phyloP scores from a whole-genome alignment of 106 monocot species.

The Amphibolis antarctica region DNA sequence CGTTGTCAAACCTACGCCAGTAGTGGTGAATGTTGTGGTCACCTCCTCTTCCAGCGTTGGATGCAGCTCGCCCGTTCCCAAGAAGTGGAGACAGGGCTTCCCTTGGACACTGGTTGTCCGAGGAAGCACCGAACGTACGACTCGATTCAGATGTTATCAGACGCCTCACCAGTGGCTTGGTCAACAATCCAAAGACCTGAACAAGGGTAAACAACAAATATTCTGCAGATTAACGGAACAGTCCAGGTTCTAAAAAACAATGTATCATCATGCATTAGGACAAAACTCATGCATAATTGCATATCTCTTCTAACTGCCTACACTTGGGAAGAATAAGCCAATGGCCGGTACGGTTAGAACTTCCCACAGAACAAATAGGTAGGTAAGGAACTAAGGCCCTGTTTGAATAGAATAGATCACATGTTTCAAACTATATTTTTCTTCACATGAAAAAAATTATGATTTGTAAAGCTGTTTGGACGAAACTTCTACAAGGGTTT shows the following conservation, averaged over 20 bases:
- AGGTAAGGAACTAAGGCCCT: no score
- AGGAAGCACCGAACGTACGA: conserved; percentile 10
- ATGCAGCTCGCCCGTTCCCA: conserved; percentile 29
- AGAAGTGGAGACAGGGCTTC: conserved; percentile 43
- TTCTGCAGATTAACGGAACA: neutral
- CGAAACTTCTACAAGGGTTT: no score
- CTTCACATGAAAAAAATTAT: no score
- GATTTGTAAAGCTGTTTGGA: no score
- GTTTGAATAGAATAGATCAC: no score
- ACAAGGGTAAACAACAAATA: neutral
- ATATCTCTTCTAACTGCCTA: no score
- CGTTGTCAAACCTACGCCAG: conserved; percentile 86
- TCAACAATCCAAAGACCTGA: conserved; percentile 87
- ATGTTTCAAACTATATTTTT: no score
- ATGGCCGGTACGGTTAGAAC: no score
- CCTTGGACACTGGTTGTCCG: conserved; percentile 51
- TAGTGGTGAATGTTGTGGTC: conserved; percentile 64
- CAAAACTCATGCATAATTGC: no score
- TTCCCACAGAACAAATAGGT: no score
- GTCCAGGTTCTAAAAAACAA: neutral
- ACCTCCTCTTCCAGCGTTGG: conserved; percentile 34
- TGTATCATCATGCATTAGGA: no score
- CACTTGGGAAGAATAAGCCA: no score
- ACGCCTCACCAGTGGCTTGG: conserved; percentile 67
- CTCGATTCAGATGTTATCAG: conserved; percentile 27